Evolutionary conservation across 225 moss, liverwort and hornwort species (phyloP).

Genomic region (Polytrichum formosum): DNA sequence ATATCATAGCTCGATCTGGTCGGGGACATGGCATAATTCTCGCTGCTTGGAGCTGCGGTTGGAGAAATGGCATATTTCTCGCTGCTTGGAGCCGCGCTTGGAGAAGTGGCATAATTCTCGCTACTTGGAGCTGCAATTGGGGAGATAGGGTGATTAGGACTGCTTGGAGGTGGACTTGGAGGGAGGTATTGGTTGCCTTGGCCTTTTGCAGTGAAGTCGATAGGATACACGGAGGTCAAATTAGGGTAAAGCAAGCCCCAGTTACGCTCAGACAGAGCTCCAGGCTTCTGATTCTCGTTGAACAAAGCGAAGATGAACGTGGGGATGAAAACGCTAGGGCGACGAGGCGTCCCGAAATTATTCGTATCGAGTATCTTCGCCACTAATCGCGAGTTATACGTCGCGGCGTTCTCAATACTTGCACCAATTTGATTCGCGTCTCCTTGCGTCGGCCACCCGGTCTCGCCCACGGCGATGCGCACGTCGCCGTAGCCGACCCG

Average conservation of each 20-base stretch:
- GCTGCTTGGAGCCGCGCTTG: too few species aligned
- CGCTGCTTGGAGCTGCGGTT: too few species aligned
- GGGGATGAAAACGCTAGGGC: constrained; percentile 45
- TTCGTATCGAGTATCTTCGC: constrained; percentile 23
- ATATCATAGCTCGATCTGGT: too few species aligned
- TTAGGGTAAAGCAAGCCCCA: constrained; percentile 63
- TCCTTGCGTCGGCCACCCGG: constrained; percentile 55
- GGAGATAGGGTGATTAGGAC: too few species aligned
- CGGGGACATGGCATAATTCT: too few species aligned
- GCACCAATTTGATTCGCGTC: constrained; percentile 48
- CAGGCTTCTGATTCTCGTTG: constrained; percentile 28
- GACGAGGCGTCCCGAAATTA: constrained; percentile 43
- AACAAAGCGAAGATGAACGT: constrained; percentile 46
- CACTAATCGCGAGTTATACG: constrained; percentile 51
- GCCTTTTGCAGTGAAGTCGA: constrained; percentile 45
- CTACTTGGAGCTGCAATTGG: too few species aligned
- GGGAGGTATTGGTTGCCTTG: constrained; percentile 38
- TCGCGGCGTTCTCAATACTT: constrained; percentile 36
- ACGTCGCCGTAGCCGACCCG: constrained; percentile 27
- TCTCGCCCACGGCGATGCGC: constrained; percentile 57
- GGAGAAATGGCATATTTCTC: too few species aligned
- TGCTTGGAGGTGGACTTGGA: neutral
- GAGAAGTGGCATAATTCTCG: too few species aligned
- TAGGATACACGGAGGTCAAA: constrained; percentile 40
- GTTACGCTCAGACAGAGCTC: constrained; percentile 48